Base-by-base conservation (phyloP, 805 yeast species). In the Metschnikowia borealis region DNA sequence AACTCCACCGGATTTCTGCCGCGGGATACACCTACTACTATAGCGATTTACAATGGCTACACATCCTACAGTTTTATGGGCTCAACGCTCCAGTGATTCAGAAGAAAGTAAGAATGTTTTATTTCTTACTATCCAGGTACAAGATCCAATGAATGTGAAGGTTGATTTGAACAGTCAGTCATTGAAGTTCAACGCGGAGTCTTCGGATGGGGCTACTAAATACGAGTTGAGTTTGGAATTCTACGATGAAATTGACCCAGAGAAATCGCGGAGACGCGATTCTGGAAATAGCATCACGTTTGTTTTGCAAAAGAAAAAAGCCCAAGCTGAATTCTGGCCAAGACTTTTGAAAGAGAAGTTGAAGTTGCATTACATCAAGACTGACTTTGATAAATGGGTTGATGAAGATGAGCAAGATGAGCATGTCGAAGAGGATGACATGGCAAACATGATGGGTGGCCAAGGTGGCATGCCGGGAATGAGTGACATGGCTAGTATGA, bases 371-470 rank as follows among this genome's bases (percentile, higher is more conserved):
- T 88, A 80, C 70, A 81, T 92, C 66, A 87, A 88, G 76, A 92
- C 99, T 13, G 98, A 92, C 65, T 92, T 92, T 65, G 96, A 91
- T 74, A 88, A 85, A 69, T 92, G 99, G 99, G 96, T 88, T 38
- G 99, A 92, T 65, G 98, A 92, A 74, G 99, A 92, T 65, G 99
- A 92, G 71, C 99, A 92, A 71, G 90, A 89, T 38, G 91, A 83
- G 51, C 74, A 69, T 46, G 76, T 74, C 10, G 85, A 77, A 38
- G 78, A 70, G 21, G 81, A 66, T 18, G 70, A 65, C 42, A 55
- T 69, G 54, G 63, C 66, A 23, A 59, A 65, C 47, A 54, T 52
- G 57, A 53, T 56, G 57, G 61, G 58, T 26, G 64, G 62, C 38
- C 20, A 18, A 18, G 63, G 59, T n/a, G 67, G 64, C 15, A 62